These are phyloP conservation scores for Clonostachys chloroleuca DNA, from an alignment of 2,329 filamentous ascomycete genomes.

Conservation along the genomic window DNA sequence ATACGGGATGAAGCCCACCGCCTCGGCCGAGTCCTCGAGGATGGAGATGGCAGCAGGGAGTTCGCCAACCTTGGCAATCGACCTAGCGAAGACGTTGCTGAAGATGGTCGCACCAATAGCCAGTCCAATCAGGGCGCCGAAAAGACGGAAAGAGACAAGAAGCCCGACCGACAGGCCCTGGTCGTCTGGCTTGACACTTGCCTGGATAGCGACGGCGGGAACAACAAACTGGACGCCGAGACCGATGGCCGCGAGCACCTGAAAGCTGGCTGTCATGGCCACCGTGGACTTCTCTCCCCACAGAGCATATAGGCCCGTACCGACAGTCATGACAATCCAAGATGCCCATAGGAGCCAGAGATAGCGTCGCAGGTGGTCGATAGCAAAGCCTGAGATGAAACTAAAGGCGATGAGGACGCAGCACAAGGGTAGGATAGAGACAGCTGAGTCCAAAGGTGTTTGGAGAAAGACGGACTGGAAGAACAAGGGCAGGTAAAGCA, in stretches of 20 bases:
- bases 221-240: constrained; percentile 8
- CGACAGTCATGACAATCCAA: constrained; percentile 12
- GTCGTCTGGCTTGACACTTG: constrained; percentile 23
- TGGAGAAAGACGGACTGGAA: constrained; percentile 22
- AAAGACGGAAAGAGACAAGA: constrained; percentile 23
- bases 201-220: constrained; percentile 22
- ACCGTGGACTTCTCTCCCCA: constrained; percentile 2
- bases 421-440: constrained; percentile 19
- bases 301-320: constrained; percentile 11
- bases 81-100: constrained; percentile 16
- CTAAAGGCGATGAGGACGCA: background rate
- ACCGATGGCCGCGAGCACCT: constrained; percentile 17
- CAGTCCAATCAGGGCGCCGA: constrained; percentile 28
- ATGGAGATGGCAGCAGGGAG: constrained; percentile 5
- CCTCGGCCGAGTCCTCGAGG: constrained; percentile 8
- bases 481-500: constrained; percentile 21
- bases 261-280: constrained; percentile 9
- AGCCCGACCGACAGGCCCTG: constrained; percentile 24
- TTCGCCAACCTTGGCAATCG: constrained; percentile 4
- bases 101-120: constrained; percentile 25
- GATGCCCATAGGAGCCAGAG: constrained; percentile 7
- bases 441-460: constrained; percentile 15
- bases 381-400: background rate
- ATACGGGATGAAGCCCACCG: constrained; percentile 9
- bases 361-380: background rate